A percentile compares a stretch with the other conserved stretches of the same genome.
Conservation (phyloP, 1,284 basidiomycete species). For the Singerocomus rubriflavus region DNA sequence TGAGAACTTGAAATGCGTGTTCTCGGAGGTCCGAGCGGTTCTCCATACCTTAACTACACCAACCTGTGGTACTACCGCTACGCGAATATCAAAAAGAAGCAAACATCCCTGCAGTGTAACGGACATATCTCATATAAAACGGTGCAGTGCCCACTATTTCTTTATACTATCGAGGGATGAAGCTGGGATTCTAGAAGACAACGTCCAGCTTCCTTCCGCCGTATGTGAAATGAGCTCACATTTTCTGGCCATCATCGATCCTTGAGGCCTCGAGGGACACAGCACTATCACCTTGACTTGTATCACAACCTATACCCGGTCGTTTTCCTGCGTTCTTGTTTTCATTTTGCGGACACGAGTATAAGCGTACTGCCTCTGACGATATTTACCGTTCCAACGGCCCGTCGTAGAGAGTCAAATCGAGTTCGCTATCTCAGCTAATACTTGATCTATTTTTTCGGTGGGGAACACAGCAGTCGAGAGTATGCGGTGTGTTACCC, state of each 20-base stretch:
- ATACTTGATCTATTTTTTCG: neutral
- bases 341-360: slow-evolving; percentile 6
- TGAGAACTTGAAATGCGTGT: too few relatives aligned
- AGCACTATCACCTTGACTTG: neutral
- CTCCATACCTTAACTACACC: too few relatives aligned
- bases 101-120: neutral
- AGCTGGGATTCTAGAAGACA: neutral
- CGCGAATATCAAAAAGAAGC: neutral
- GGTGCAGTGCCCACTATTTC: neutral
- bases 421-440: neutral
- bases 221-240: neutral
- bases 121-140: neutral
- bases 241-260: neutral
- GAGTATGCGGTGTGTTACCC: neutral
- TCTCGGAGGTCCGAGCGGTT: too few relatives aligned
- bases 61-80: too few relatives aligned
- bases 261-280: neutral
- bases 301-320: slow-evolving; percentile 1
- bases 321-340: neutral
- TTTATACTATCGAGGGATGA: too few relatives aligned
- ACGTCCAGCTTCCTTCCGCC: too few relatives aligned
- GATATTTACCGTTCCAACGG: neutral
- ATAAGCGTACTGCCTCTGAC: neutral
- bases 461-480: neutral
- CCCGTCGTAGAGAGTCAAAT: neutral